phyloP scores from a whole-genome alignment of 495 filamentous ascomycete species.

The Amniculicola lignicola region DNA sequence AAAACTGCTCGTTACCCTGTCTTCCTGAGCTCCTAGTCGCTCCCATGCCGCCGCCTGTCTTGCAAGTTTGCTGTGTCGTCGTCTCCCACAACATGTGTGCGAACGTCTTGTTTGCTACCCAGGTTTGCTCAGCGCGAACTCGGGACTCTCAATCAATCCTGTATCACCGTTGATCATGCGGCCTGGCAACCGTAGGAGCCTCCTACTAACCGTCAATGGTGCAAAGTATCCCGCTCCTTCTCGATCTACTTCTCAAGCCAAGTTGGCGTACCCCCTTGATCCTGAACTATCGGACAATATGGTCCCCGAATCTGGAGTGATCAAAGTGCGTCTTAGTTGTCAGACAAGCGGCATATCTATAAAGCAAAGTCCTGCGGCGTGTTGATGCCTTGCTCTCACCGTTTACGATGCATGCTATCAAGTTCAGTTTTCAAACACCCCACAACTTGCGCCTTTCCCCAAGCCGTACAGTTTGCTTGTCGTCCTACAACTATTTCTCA shows the following conservation, averaged over 20 bases:
- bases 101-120: too few relatives aligned
- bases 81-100: too few relatives aligned
- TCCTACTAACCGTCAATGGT: too few relatives aligned
- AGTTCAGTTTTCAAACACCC: constrained; percentile 9
- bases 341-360: background rate
- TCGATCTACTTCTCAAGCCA: background rate
- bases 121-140: too few relatives aligned
- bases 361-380: background rate
- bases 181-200: too few relatives aligned
- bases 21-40: too few relatives aligned
- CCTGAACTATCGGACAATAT: background rate
- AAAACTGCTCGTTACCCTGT: too few relatives aligned
- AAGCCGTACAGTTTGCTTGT: constrained; percentile 18
- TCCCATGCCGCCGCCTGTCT: too few relatives aligned
- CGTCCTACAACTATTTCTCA: background rate
- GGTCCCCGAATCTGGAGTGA: background rate
- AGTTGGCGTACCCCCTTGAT: background rate
- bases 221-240: background rate
- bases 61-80: too few relatives aligned
- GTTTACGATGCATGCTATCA: constrained; percentile 17
- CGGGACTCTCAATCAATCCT: too few relatives aligned
- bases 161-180: too few relatives aligned
- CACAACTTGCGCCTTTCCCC: background rate
- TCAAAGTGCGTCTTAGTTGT: too few relatives aligned
- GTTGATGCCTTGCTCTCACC: background rate